phyloP scores from a whole-genome alignment of 2,329 filamentous ascomycete species.

The Cladosporium sp. region DNA sequence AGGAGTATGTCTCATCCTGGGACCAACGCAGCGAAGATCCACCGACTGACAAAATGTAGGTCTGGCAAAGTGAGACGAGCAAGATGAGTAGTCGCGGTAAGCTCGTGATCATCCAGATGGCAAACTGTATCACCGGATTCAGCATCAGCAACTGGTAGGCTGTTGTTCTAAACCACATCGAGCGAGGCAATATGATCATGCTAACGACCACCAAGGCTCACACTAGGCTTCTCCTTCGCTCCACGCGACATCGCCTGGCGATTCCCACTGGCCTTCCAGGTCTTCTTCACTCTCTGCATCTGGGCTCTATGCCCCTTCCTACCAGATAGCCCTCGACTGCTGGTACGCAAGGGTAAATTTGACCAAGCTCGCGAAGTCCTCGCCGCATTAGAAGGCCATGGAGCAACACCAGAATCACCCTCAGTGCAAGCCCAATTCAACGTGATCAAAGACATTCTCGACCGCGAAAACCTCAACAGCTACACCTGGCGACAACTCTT shows the following conservation, averaged over 20 bases:
- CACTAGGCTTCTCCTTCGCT: conserved; percentile 38
- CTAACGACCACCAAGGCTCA: conserved; percentile 27
- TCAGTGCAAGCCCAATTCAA: conserved; percentile 42
- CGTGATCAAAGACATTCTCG: conserved; percentile 47
- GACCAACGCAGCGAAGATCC: not conserved
- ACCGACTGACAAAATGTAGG: conserved; percentile 16
- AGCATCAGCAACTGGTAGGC: conserved; percentile 43
- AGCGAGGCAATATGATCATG: not conserved
- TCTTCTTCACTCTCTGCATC: conserved; percentile 48
- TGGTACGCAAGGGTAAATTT: conserved; percentile 51
- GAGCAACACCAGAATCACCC: conserved; percentile 36
- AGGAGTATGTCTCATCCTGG: conserved; percentile 21
- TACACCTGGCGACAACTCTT: conserved; percentile 44
- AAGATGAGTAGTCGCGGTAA: conserved; percentile 46
- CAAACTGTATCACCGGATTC: conserved; percentile 48
- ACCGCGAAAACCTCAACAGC: conserved; percentile 41
- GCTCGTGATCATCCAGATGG: conserved; percentile 48
- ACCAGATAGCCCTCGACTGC: conserved; percentile 34
- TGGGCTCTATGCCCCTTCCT: conserved; percentile 31
- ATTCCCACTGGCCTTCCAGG: conserved; percentile 51
- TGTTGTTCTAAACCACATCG: too few relatives aligned
- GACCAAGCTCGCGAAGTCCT: conserved; percentile 46
- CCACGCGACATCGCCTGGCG: conserved; percentile 48
- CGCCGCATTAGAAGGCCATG: conserved; percentile 42
- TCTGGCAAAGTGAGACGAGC: conserved; percentile 47